Conservation (phyloP, 345 rosid genomes). For the Erucastrum elatum region DNA sequence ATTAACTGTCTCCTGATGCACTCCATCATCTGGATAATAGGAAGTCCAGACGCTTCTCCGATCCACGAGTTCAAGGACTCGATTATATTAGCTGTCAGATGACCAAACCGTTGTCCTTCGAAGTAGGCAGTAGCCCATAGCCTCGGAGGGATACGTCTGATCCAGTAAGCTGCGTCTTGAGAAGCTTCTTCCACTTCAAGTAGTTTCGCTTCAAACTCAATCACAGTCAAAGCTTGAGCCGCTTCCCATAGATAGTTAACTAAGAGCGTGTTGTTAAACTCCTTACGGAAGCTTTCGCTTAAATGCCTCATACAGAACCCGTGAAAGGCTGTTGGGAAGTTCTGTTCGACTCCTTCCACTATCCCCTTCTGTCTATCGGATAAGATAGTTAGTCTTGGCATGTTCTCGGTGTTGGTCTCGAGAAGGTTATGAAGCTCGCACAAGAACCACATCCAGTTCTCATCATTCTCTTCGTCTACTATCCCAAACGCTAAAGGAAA, state of each 20-base stretch:
- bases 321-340: constrained; percentile 95
- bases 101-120: constrained; percentile 92
- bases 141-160: constrained; percentile 85
- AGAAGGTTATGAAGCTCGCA: constrained; percentile 92
- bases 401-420: constrained; percentile 90
- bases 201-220: constrained; percentile 87
- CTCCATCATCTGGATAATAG: constrained; percentile 98
- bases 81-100: constrained; percentile 79
- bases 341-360: constrained; percentile 87
- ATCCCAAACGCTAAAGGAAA: constrained; percentile 96
- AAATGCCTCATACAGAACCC: constrained; percentile 97
- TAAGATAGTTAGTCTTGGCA: constrained; percentile 94
- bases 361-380: constrained; percentile 90
- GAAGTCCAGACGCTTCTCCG: constrained; percentile 93
- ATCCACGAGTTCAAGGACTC: constrained; percentile 91
- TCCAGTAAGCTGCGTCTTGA: constrained; percentile 95
- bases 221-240: constrained; percentile 83
- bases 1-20: constrained; percentile 95
- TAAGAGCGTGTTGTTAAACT: constrained; percentile 88
- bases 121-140: constrained; percentile 96
- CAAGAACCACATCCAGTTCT: constrained; percentile 99
- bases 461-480: constrained; percentile 93
- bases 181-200: constrained; percentile 90
- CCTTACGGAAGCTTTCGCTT: constrained; percentile 90
- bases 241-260: constrained; percentile 96